phyloP scores from a whole-genome alignment of 495 filamentous ascomycete species.

The Tuber aestivum region DNA sequence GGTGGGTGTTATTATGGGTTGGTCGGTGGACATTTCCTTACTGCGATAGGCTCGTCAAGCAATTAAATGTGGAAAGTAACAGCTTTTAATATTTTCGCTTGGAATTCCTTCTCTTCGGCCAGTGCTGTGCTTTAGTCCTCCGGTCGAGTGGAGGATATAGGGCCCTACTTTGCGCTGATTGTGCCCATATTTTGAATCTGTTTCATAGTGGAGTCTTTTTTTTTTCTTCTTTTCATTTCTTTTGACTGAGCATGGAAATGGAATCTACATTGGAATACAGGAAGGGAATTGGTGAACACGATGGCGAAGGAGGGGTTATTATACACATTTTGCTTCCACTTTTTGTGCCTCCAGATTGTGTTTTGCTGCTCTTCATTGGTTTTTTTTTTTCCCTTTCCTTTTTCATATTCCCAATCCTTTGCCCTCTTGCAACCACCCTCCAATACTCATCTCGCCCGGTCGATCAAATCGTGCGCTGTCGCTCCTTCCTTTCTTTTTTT shows the following conservation, averaged over 20 bases:
- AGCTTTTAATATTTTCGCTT: background rate
- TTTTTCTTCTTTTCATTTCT: constrained; percentile 32
- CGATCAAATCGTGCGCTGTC: background rate
- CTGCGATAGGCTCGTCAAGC: background rate
- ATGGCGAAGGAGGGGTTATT: background rate
- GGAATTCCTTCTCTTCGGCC: background rate
- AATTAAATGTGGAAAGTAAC: constrained; percentile 5
- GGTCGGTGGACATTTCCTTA: background rate
- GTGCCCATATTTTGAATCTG: constrained; percentile 1
- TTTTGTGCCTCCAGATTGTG: background rate
- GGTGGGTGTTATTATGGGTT: constrained; percentile 1
- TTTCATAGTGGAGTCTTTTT: constrained; percentile 21
- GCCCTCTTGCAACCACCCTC: constrained; percentile 11
- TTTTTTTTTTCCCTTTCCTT: constrained; percentile 13
- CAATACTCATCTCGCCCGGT: background rate
- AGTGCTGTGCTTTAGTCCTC: background rate
- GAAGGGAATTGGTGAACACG: constrained; percentile 1
- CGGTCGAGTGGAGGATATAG: background rate
- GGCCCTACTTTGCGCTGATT: background rate
- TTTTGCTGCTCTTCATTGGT: constrained; percentile 6
- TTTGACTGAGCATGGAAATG: constrained; percentile 28
- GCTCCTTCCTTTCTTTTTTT: background rate
- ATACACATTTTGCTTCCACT: constrained; percentile 1
- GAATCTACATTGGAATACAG: constrained; percentile 2
- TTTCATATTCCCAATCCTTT: constrained; percentile 4